Percentiles rank a stretch among this genome's conserved stretches.
These are phyloP conservation scores for Singerocomus inundabilis DNA, from an alignment of 1,284 basidiomycete genomes.

Conservation along the genomic window DNA sequence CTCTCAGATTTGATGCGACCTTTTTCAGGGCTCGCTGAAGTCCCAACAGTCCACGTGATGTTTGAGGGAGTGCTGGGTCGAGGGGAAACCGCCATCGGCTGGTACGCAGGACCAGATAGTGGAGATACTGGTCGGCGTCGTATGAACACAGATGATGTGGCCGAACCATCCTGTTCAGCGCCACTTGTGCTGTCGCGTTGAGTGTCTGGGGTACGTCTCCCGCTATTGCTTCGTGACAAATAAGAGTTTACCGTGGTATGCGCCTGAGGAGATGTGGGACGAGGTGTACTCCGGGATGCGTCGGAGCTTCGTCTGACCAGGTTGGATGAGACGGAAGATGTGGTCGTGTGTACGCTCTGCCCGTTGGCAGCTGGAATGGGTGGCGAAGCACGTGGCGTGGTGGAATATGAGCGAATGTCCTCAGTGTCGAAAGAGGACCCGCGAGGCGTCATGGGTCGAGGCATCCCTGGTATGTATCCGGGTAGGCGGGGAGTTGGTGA, in stretches of 20 bases:
- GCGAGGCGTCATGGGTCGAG: slow-evolving; percentile 78
- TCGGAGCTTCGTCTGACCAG: slow-evolving; percentile 52
- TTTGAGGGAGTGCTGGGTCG: slow-evolving; percentile 73
- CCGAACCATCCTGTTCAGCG: slow-evolving; percentile 45
- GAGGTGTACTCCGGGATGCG: slow-evolving; percentile 47
- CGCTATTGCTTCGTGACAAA: slow-evolving; percentile 58
- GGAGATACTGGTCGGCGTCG: slow-evolving; percentile 68
- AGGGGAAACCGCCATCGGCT: slow-evolving; percentile 57
- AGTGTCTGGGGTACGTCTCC: slow-evolving; percentile 58
- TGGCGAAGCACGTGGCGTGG: slow-evolving; percentile 74
- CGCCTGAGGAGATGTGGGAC: slow-evolving; percentile 46
- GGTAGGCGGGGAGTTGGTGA: slow-evolving; percentile 66
- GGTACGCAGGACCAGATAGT: slow-evolving; percentile 56
- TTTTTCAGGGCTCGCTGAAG: slow-evolving; percentile 35
- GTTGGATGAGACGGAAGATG: slow-evolving; percentile 36
- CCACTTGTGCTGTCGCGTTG: slow-evolving; percentile 39
- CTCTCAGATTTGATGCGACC: slow-evolving; percentile 33
- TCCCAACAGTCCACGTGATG: slow-evolving; percentile 54
- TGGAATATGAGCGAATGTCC: slow-evolving; percentile 68
- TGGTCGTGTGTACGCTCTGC: slow-evolving; percentile 30
- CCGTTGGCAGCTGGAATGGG: slow-evolving; percentile 43
- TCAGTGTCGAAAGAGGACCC: slow-evolving; percentile 60
- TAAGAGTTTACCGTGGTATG: slow-evolving; percentile 47
- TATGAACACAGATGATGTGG: slow-evolving; percentile 48
- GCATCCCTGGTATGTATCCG: slow-evolving; percentile 86